Base-by-base conservation (phyloP, 352 stramenopile genomes). In the Phytopythium vexans region DNA sequence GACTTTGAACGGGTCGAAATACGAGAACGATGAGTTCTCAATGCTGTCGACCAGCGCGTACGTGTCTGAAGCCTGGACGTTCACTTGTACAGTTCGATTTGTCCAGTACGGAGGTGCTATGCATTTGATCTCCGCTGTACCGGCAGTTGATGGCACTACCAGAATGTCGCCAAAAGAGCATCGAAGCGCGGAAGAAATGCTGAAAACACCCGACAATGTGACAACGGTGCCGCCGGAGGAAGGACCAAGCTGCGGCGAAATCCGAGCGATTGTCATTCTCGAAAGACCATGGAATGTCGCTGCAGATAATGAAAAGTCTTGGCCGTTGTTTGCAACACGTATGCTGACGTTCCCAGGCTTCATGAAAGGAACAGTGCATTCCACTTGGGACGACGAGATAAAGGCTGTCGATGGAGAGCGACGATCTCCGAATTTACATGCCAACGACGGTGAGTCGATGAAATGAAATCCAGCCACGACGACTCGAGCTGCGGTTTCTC, bases 361-460 rank as follows among this genome's bases (percentile, higher is more conserved):
- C 34, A 70, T 74, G 40, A 74, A 82, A 27, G 80, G 80, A 11
- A 87, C 63, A 0, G 70, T 44, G 16, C 80, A 91, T 15, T 89
- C 77, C 10, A 91, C 58, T 54, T 66, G 31, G 1, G 42, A 64
- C 31, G 65, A 39, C 0, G 80, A 86, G 41, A 89, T 36, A 35
- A 82, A 89, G 14, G 59, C 65, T 8, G 45, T 42, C 6, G 54
- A 65, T 1, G 45, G 37, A 3, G 70, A 64, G 15, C 60, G 8
- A 8, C 70, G 36, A 1, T 66, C 60, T 44, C 66, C 77, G 49
- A 88, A 88, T 35, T 54, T 50, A 46, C 82, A 92, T 21, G 34
- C 43, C 12, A 92, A 33, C 21, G 46, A 41, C 4, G 40, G 41
- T 3, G 77, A 76, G 58, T 85, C 56, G n/a, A 77, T 42, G 37